Conservation (phyloP, 305 asterid genomes). For the Fraxinus angustifolia region DNA sequence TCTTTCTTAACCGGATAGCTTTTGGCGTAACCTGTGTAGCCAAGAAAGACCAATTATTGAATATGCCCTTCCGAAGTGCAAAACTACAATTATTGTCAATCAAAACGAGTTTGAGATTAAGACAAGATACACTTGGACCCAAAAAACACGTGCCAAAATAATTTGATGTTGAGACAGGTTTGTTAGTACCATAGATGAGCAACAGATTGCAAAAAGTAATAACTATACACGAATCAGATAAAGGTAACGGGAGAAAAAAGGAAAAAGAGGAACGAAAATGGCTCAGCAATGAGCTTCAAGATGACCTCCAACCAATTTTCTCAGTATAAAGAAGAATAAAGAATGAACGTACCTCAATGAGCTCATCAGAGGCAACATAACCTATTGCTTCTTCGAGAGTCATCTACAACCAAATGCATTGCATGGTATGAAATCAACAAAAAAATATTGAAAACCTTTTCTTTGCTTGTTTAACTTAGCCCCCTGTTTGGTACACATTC, state of each 20-base stretch:
- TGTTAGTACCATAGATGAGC: neutral
- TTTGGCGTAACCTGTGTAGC: conserved; percentile 81
- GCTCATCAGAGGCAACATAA: conserved; percentile 92
- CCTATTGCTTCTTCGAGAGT: conserved; percentile 97
- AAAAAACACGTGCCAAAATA: neutral
- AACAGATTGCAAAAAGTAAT: neutral
- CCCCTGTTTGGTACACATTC: too few species aligned
- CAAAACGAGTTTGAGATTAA: neutral
- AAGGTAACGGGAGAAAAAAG: neutral
- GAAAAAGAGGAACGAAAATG: neutral
- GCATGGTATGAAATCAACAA: neutral
- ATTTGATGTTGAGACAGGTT: neutral
- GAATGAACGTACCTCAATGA: conserved; percentile 63
- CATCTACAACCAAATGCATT: conserved; percentile 50
- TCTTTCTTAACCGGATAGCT: conserved; percentile 81
- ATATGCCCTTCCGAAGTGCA: neutral
- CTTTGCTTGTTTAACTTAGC: neutral
- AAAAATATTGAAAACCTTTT: neutral
- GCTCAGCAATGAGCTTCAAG: neutral
- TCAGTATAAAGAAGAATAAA: neutral
- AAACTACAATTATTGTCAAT: neutral
- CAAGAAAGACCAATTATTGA: neutral
- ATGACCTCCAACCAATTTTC: neutral
- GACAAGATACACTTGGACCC: neutral
- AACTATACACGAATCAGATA: neutral